These are phyloP conservation scores for Solanum etuberosum DNA, from an alignment of 257 asterid species.

Conservation along the genomic window DNA sequence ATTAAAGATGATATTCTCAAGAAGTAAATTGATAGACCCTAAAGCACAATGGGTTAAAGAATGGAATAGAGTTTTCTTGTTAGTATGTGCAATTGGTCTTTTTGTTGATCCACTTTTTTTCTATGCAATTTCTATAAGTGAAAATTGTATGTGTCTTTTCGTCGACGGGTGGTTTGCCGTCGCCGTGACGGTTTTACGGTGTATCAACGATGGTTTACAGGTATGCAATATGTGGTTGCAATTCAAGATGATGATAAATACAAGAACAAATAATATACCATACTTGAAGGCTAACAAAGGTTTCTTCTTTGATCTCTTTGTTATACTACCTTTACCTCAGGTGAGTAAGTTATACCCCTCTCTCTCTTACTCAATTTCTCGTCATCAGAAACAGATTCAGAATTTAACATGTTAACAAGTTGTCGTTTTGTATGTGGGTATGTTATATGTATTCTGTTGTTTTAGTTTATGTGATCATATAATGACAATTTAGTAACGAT, in stretches of 20 bases:
- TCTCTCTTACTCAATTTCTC: background rate
- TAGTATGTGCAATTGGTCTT: background rate
- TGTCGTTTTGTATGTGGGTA: background rate
- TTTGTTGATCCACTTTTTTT: constrained; percentile 8
- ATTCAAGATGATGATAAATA: background rate
- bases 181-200: constrained; percentile 2
- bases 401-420: background rate
- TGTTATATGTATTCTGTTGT: too few relatives aligned
- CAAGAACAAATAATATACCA: background rate
- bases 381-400: background rate
- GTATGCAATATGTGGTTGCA: constrained; percentile 2
- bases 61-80: background rate
- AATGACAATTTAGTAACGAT: too few relatives aligned
- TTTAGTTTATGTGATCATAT: too few relatives aligned
- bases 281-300: background rate
- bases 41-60: background rate
- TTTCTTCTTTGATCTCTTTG: background rate
- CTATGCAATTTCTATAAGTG: constrained; percentile 4
- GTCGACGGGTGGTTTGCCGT: constrained; percentile 6
- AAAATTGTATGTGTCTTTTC: constrained; percentile 1
- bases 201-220: constrained; percentile 1
- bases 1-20: background rate
- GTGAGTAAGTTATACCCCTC: background rate
- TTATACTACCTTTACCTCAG: constrained; percentile 10
- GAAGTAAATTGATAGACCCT: background rate